Evolutionary conservation across 1,284 basidiomycete species (phyloP), one percentile per base, ranked within the genome.

Genomic region (Ceratobasidium sp.): DNA sequence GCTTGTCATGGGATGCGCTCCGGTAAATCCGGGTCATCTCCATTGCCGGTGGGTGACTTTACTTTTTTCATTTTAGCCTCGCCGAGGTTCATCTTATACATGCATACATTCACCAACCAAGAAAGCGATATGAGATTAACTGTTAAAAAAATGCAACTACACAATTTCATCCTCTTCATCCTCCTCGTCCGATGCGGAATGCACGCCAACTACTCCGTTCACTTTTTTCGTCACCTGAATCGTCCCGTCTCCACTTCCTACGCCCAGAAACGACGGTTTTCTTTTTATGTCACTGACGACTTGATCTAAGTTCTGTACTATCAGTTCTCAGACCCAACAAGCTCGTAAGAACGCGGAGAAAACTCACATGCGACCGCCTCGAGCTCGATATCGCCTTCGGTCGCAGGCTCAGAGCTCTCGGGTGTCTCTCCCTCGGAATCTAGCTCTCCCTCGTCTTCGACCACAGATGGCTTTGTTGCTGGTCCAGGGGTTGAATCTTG

Each of bases 351-450:
- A 17, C 26, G 20, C 7, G 15, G 15, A 7, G 5, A 46, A 17
- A 40, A 64, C 74, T 76, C 54, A 76, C 74, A 76, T 76, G 64
- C 50, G 62, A 76, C 26, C 28, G 74, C 42, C 50, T 76, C 74
- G 50, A 67, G 50, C n/a, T 74, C 71, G 20, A 26, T 46, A 9
- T 74, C 71, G 12, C 61, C 74, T 26, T 76, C 74, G 9, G 74
- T 76, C 38, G 74, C 74, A 46, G 74, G 74, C 20, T 76, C 74
- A n/a, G 74, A 76, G 54, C 74, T 76, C 52, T 66, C 74, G 15
- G 74, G 74, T 28, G 74, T 76, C 52, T 66, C 74, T 20, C 33
- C 65, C 52, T 76, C 74, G 26, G 56, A 65, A 46, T 78, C 70
- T 15, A 48, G 52, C 26, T 71, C 48, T 17, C 68, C 78, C 26